phyloP scores from a whole-genome alignment of 2,329 filamentous ascomycete species.

The Didymellaceae sp. region DNA sequence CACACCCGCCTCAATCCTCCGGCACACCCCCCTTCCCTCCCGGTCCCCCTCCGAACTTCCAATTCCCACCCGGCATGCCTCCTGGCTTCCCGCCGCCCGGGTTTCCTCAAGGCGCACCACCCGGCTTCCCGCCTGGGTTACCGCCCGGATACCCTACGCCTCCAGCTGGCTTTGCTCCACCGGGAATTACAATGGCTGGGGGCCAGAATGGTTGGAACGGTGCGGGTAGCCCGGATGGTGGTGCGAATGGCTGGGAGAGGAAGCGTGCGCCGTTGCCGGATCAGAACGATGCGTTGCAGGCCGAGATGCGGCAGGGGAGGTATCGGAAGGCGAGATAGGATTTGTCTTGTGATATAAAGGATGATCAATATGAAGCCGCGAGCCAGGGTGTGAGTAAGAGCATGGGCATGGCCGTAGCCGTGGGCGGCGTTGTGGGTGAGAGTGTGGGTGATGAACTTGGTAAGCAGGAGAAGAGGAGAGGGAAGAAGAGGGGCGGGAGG shows the following conservation, averaged over 20 bases:
- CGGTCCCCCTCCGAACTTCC: constrained; percentile 47
- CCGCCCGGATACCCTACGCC: constrained; percentile 38
- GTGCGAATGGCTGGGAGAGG: constrained; percentile 29
- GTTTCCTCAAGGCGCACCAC: constrained; percentile 20
- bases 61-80: constrained; percentile 42
- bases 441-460: no score
- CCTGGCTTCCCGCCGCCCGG: constrained; percentile 31
- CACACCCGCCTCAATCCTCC: constrained; percentile 24
- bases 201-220: not conserved
- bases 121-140: constrained; percentile 26
- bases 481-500: not conserved
- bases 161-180: constrained; percentile 25
- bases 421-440: no score
- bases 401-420: no score
- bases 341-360: no score
- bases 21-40: constrained; percentile 36
- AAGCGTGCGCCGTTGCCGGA: constrained; percentile 75
- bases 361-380: no score
- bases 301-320: constrained; percentile 71
- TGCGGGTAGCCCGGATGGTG: constrained; percentile 34
- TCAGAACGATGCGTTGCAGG: constrained; percentile 80
- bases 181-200: constrained; percentile 17
- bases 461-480: not conserved
- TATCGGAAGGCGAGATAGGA: constrained; percentile 48
- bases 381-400: no score